Evolutionary conservation across 2,329 filamentous ascomycete species (phyloP), one percentile per base, ranked within the genome.

Genomic region (Colletotrichum scovillei): DNA sequence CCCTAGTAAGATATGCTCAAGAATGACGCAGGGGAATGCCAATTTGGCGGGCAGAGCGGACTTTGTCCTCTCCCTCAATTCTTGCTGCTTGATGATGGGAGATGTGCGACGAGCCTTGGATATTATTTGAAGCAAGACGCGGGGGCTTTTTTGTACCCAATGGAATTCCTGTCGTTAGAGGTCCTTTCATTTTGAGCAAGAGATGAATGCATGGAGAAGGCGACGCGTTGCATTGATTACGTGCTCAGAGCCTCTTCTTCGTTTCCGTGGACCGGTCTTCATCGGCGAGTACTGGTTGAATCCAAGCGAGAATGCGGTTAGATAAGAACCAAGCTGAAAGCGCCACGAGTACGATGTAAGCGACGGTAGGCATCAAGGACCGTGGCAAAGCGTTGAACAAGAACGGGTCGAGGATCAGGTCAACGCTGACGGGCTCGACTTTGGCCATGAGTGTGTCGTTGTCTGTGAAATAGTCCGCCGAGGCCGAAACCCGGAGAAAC

Each of bases 361-460:
- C 84, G 14, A 90, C 90, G 1, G 93, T 96, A 24, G 94, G 92
- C 26, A 93, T 78, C 19, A 98, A 85, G 4, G 95, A 97, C 64
- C 87, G 87, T 14, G 97, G 97, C 65, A 98, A 87, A 19, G 95
- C 79, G 84, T 97, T 97, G 78, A 92, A 84, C 53, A 97, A 74
- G 79, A 92, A 98, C 0, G 95, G 95, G 81, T 98, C 97, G 28
- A 99, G 89, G 78, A 98, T 93, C 81, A 92, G 83, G 77, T 99
- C 96, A 64, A 93, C 93, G 66, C 91, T 85, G 4, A 98, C 95
- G 0, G 91, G 90, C 2, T 92, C 92, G 16, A 94, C 93, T 74
- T 88, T 79, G 62, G 86, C 83, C 96, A 98, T 98, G 78, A 98
- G 88, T 1, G 88, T 88, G 74, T 86, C 83, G 80, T 98, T 89